phyloP scores from a whole-genome alignment of 768 basidiomycete species.

The Collybia sp. region DNA sequence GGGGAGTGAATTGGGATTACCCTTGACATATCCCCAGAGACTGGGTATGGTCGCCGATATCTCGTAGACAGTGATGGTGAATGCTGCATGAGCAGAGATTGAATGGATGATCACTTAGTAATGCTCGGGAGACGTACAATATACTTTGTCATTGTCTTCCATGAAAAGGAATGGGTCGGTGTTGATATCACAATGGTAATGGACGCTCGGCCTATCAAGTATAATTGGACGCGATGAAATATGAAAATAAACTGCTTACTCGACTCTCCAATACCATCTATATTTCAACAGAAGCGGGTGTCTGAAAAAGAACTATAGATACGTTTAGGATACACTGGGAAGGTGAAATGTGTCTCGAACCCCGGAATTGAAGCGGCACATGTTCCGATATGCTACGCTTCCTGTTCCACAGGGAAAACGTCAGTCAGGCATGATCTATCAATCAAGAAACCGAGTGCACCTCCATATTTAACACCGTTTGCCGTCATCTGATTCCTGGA shows the following conservation, averaged over 20 bases:
- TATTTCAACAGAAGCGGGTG: slow-evolving; percentile 65
- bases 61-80: slow-evolving; percentile 75
- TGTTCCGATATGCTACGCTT: slow-evolving; percentile 54
- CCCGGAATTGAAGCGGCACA: slow-evolving; percentile 75
- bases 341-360: slow-evolving; percentile 30
- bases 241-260: slow-evolving; percentile 23
- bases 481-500: slow-evolving; percentile 60
- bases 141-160: slow-evolving; percentile 67
- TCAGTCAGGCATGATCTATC: background rate
- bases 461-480: slow-evolving; percentile 38
- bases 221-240: slow-evolving; percentile 21
- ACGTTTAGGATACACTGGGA: slow-evolving; percentile 19
- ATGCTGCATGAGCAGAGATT: slow-evolving; percentile 33
- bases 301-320: slow-evolving; percentile 62
- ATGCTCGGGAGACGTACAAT: slow-evolving; percentile 35
- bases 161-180: slow-evolving; percentile 73
- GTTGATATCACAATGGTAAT: slow-evolving; percentile 69
- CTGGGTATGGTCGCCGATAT: slow-evolving; percentile 75
- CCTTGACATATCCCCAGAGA: slow-evolving; percentile 68
- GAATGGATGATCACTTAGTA: background rate
- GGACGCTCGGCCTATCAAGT: slow-evolving; percentile 55
- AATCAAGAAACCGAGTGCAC: slow-evolving; percentile 16
- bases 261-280: slow-evolving; percentile 70
- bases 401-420: slow-evolving; percentile 4
- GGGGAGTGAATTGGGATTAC: slow-evolving; percentile 23